These are phyloP conservation scores for Lachancea sp. DNA, from an alignment of 805 yeast genomes.

Conservation along the genomic window DNA sequence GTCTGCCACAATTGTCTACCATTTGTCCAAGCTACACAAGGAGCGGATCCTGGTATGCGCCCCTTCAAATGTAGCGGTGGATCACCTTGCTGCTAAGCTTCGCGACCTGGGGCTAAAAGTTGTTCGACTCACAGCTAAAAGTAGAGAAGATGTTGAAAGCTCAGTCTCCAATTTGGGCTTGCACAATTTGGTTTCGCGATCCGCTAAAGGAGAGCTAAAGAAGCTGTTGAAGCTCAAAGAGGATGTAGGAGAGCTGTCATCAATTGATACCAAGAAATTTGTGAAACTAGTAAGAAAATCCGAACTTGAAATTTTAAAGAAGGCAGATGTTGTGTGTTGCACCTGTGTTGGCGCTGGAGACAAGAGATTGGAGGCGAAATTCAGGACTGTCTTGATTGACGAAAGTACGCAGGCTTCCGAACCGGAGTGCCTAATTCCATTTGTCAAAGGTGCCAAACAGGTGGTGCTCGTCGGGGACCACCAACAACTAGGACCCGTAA, in stretches of 20 bases:
- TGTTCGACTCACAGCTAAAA: conserved; percentile 67
- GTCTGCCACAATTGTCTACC: conserved; percentile 81
- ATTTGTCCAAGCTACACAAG: conserved; percentile 53
- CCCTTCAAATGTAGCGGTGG: conserved; percentile 93
- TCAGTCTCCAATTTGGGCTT: conserved; percentile 53
- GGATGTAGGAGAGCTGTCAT: conserved; percentile 63
- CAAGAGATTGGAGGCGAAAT: conserved; percentile 49
- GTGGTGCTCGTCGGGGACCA: conserved; percentile 92
- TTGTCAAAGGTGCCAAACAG: conserved; percentile 84
- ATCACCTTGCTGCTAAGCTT: conserved; percentile 74
- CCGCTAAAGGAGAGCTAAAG: conserved; percentile 50
- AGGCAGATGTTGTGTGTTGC: conserved; percentile 76
- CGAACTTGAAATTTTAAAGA: conserved; percentile 45
- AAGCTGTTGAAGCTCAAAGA: conserved; percentile 53
- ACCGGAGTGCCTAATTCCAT: conserved; percentile 85
- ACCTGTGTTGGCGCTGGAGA: conserved; percentile 95
- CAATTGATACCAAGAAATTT: conserved; percentile 44
- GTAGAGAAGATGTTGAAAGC: conserved; percentile 75
- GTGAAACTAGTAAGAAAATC: conserved; percentile 37
- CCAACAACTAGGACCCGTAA: conserved; percentile 91
- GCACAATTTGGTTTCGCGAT: conserved; percentile 43
- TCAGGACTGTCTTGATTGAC: conserved; percentile 79
- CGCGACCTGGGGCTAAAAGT: conserved; percentile 67
- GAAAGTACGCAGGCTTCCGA: conserved; percentile 94
- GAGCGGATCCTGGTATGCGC: conserved; percentile 81